Conservation (phyloP, 306 rosid genomes). For the Vigna mungo region DNA sequence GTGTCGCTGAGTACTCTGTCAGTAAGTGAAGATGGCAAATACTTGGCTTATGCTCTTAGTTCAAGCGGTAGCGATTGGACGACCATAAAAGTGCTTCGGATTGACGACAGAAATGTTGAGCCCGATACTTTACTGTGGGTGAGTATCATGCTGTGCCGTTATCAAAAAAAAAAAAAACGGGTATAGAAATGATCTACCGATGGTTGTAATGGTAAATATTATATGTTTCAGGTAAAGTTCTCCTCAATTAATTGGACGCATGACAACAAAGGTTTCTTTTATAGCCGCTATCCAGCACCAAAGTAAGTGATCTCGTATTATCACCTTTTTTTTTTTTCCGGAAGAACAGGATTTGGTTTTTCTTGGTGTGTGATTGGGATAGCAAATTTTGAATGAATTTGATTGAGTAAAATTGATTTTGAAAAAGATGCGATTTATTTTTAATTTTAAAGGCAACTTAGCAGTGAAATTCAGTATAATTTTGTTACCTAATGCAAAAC, state of each 20-base stretch:
- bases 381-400: too few species aligned
- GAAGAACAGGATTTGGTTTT: slow-evolving; percentile 2
- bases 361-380: not conserved
- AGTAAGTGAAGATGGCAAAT: slow-evolving; percentile 79
- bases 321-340: slow-evolving; percentile 1
- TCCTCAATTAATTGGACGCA: slow-evolving; percentile 86
- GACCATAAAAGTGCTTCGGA: slow-evolving; percentile 71
- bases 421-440: not conserved
- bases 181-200: not conserved
- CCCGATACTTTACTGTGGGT: slow-evolving; percentile 88
- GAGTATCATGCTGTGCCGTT: slow-evolving; percentile 41
- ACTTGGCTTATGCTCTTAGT: slow-evolving; percentile 88
- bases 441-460: too few species aligned
- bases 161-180: not conserved
- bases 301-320: slow-evolving; percentile 61
- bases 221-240: slow-evolving; percentile 82
- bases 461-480: too few species aligned
- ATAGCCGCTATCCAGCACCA: slow-evolving; percentile 95
- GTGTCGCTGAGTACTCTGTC: slow-evolving; percentile 67
- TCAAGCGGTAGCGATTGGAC: slow-evolving; percentile 96
- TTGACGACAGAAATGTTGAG: slow-evolving; percentile 68
- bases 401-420: not conserved
- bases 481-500: not conserved
- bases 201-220: not conserved
- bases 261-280: slow-evolving; percentile 90